phyloP scores from a whole-genome alignment of 257 asterid genomes.

The Capsicum rhomboideum region DNA sequence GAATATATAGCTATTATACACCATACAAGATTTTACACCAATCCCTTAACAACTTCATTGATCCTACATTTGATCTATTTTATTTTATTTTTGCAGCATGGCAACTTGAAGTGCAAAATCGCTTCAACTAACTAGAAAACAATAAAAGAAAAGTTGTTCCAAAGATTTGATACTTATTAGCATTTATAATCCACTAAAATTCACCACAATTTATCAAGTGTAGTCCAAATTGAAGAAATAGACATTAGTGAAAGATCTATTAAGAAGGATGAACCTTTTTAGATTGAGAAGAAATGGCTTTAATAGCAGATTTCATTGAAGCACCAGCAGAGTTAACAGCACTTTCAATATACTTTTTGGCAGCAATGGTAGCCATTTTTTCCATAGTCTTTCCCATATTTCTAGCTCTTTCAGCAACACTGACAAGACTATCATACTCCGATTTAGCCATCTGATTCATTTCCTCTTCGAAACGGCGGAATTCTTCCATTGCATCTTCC shows the following conservation, averaged over 20 bases:
- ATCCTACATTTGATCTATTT: background rate
- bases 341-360: constrained; percentile 71
- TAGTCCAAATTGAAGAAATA: no score
- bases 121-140: background rate
- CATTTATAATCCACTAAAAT: background rate
- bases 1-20: background rate
- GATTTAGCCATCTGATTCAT: constrained; percentile 35
- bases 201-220: background rate
- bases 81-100: background rate
- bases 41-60: background rate
- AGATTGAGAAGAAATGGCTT: constrained; percentile 36
- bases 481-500: constrained; percentile 94
- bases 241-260: no score
- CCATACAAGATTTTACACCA: background rate
- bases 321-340: constrained; percentile 68
- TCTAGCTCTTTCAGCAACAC: constrained; percentile 45
- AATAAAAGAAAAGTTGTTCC: background rate
- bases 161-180: background rate
- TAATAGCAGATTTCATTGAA: constrained; percentile 74
- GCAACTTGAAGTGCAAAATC: background rate
- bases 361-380: constrained; percentile 48
- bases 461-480: constrained; percentile 64
- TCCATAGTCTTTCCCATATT: constrained; percentile 52
- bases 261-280: constrained; percentile 85
- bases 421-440: constrained; percentile 42